Conservation (phyloP, 495 filamentous ascomycete species). For the Penicillium riverlandense region DNA sequence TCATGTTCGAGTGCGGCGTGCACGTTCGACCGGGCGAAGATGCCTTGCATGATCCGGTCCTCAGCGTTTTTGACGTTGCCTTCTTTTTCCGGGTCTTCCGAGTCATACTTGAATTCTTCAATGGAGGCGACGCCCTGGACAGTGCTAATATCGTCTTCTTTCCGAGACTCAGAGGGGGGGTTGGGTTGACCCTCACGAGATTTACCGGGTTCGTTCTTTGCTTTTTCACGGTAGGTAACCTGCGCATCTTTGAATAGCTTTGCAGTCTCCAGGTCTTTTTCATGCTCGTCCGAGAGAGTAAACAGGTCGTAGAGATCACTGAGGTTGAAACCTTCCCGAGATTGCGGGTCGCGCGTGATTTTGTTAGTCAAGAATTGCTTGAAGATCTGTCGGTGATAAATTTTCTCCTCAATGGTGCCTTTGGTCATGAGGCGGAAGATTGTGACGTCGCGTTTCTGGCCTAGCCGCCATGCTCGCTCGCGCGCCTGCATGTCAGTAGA, state of each 20-base stretch:
- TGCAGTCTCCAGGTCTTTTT: conserved; percentile 71
- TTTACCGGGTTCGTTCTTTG: conserved; percentile 4
- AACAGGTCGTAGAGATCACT: conserved; percentile 89
- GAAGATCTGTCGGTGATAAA: conserved; percentile 95
- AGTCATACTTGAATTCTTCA: conserved; percentile 44
- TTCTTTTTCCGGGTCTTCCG: conserved; percentile 27
- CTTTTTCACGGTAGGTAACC: conserved; percentile 48
- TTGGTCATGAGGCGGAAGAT: conserved; percentile 96
- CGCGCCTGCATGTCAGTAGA: conserved; percentile 89
- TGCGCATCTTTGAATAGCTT: conserved; percentile 79
- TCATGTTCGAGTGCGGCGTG: conserved; percentile 86
- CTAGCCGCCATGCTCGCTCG: conserved; percentile 93
- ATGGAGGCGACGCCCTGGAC: conserved; percentile 53
- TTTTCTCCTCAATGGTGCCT: conserved; percentile 97
- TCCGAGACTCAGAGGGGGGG: conserved; percentile 6
- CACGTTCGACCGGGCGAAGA: conserved; percentile 79
- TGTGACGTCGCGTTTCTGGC: conserved; percentile 87
- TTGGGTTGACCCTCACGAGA: conserved; percentile 9
- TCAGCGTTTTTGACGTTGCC: conserved; percentile 38
- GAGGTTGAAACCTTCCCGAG: conserved; percentile 76
- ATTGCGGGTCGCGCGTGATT: conserved; percentile 85
- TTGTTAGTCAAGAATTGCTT: conserved; percentile 96
- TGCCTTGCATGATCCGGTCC: conserved; percentile 72
- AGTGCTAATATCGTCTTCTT: conserved; percentile 33
- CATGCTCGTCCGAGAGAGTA: conserved; percentile 61